Conservation (phyloP, 495 filamentous ascomycete genomes). For the Tuber aestivum region DNA sequence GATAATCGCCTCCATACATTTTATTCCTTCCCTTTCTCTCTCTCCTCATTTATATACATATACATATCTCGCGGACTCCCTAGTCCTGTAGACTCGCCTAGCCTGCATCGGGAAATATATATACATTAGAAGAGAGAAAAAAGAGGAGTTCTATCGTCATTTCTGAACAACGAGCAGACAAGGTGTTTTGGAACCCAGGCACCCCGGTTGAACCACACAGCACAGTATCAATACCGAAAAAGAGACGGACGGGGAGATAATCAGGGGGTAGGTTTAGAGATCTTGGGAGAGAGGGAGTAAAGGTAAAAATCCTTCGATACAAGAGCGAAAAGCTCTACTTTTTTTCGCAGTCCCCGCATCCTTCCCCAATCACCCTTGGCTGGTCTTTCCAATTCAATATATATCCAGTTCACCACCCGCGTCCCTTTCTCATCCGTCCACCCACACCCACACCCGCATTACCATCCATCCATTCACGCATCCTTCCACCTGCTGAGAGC, state of each 20-base stretch:
- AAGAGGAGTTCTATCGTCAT: neutral
- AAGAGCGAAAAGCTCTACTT: slow-evolving; percentile 2
- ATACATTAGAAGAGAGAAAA: neutral
- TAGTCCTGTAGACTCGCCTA: neutral
- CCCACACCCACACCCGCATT: neutral
- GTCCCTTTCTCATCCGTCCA: slow-evolving; percentile 1
- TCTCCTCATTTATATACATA: neutral
- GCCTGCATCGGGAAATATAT: neutral
- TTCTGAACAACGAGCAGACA: neutral
- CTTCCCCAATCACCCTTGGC: slow-evolving; percentile 1
- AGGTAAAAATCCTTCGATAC: neutral
- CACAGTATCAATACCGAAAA: neutral
- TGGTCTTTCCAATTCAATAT: neutral
- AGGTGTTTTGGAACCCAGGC: neutral
- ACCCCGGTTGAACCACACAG: neutral
- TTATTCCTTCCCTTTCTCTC: neutral
- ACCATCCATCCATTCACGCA: neutral
- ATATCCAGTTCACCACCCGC: slow-evolving; percentile 3
- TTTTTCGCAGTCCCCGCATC: slow-evolving; percentile 5
- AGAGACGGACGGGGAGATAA: neutral
- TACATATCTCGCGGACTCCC: neutral
- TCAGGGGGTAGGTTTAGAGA: neutral
- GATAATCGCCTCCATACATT: neutral
- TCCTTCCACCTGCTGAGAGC: slow-evolving; percentile 1
- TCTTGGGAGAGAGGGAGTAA: neutral